A percentile compares a stretch with the other conserved stretches of the same genome.
Conservation (phyloP, 805 yeast species). For the Starmera amethionina region DNA sequence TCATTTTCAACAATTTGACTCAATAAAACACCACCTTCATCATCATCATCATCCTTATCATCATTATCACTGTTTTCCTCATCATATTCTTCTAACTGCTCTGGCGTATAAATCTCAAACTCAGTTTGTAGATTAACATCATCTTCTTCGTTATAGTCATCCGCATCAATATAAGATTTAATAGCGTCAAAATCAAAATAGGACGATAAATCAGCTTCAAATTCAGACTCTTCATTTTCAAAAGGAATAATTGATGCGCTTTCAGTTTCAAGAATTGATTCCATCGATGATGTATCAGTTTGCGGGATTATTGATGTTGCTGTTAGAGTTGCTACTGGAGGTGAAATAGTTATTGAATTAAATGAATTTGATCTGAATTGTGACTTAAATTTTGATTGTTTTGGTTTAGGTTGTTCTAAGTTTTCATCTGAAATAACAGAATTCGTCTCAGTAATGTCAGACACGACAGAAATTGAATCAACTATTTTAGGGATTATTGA, state of each 20-base stretch:
- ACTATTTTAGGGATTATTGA: background rate
- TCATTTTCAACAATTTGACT: slow-evolving; percentile 34
- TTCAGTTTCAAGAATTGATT: background rate
- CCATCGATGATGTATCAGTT: background rate
- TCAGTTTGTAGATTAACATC: background rate
- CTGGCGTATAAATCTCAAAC: background rate
- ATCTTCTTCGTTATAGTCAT: slow-evolving; percentile 13
- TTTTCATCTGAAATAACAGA: background rate
- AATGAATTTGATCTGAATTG: slow-evolving; percentile 18
- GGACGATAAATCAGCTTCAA: background rate
- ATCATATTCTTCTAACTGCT: slow-evolving; percentile 9
- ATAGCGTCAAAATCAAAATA: slow-evolving; percentile 5
- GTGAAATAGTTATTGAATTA: background rate
- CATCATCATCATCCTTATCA: slow-evolving; percentile 24
- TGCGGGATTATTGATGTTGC: background rate
- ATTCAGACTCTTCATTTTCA: background rate
- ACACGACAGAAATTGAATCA: background rate
- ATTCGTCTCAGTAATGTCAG: background rate
- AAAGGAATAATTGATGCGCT: background rate
- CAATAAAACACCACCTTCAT: slow-evolving; percentile 28
- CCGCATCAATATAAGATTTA: slow-evolving; percentile 5
- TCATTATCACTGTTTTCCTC: slow-evolving; percentile 18
- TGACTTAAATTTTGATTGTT: slow-evolving; percentile 10
- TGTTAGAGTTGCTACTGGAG: background rate
- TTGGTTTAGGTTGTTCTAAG: slow-evolving; percentile 1